A percentile compares a stretch with the other conserved stretches of the same genome.
phyloP scores from a whole-genome alignment of 441 rosid genomes.

The Populus hybrid region DNA sequence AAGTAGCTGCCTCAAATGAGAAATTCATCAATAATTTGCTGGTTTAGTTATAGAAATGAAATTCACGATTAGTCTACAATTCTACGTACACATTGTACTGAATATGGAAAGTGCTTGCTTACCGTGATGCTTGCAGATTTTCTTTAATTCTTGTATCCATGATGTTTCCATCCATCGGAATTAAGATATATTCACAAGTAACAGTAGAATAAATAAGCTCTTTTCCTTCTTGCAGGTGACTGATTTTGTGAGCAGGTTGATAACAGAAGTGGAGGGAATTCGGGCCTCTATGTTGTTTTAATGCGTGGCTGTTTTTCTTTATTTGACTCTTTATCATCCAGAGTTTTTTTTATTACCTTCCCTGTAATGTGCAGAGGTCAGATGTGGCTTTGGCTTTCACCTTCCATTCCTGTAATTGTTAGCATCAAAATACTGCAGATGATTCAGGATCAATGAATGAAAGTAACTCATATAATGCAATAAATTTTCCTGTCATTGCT shows the following conservation, averaged over 20 bases:
- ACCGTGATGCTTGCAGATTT: background rate
- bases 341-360: background rate
- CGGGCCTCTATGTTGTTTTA: background rate
- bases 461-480: background rate
- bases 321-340: background rate
- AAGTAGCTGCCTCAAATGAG: background rate
- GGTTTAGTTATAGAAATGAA: background rate
- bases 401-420: background rate
- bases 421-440: background rate
- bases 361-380: background rate
- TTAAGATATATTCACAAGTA: background rate
- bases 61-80: background rate
- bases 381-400: background rate
- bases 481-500: background rate
- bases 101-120: background rate
- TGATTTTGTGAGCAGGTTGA: background rate
- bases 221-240: background rate
- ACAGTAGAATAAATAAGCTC: background rate
- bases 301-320: background rate
- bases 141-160: background rate
- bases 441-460: background rate
- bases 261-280: background rate
- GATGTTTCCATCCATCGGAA: background rate
- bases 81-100: background rate
- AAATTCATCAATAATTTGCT: constrained; percentile 9